Conservation (phyloP, 2,329 filamentous ascomycete genomes). For the Colletotrichum sojae region DNA sequence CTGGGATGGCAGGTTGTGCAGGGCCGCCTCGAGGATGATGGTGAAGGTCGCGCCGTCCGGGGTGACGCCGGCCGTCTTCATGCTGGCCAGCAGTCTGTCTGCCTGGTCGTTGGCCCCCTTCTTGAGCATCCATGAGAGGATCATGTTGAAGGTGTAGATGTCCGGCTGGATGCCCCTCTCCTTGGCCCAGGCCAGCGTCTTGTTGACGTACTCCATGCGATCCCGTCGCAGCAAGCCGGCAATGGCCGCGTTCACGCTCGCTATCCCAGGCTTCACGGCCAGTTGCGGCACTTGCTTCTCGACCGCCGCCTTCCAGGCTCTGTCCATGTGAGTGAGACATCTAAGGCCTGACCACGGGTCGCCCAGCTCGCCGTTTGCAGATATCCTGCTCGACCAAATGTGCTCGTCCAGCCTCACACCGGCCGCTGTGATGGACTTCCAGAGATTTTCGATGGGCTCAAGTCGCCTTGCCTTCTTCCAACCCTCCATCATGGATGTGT, state of each 20-base stretch:
- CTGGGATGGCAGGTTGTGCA: slow-evolving; percentile 57
- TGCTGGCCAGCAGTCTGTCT: slow-evolving; percentile 67
- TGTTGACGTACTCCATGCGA: slow-evolving; percentile 63
- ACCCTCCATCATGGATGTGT: slow-evolving; percentile 81
- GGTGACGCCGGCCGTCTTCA: slow-evolving; percentile 68
- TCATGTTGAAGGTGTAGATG: slow-evolving; percentile 75
- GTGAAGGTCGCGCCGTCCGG: slow-evolving; percentile 81
- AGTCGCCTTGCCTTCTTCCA: slow-evolving; percentile 73
- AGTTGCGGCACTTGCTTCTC: slow-evolving; percentile 45
- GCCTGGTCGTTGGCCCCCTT: slow-evolving; percentile 63
- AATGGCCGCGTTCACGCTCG: slow-evolving; percentile 79
- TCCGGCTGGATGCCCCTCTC: slow-evolving; percentile 69
- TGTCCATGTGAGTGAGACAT: slow-evolving; percentile 77
- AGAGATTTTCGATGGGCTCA: slow-evolving; percentile 75
- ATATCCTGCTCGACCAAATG: slow-evolving; percentile 80
- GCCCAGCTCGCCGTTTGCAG: slow-evolving; percentile 72
- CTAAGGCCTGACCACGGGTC: slow-evolving; percentile 69
- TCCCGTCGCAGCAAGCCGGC: slow-evolving; percentile 69
- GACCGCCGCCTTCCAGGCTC: slow-evolving; percentile 66
- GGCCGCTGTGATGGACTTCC: slow-evolving; percentile 72
- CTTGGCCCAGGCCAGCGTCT: slow-evolving; percentile 72
- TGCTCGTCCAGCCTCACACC: slow-evolving; percentile 72
- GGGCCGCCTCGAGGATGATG: slow-evolving; percentile 75
- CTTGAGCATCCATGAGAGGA: slow-evolving; percentile 74
- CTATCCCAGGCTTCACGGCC: slow-evolving; percentile 72